Evolutionary conservation across 1,284 basidiomycete genomes (phyloP).

Genomic region (Hortiboletus rubellus): DNA sequence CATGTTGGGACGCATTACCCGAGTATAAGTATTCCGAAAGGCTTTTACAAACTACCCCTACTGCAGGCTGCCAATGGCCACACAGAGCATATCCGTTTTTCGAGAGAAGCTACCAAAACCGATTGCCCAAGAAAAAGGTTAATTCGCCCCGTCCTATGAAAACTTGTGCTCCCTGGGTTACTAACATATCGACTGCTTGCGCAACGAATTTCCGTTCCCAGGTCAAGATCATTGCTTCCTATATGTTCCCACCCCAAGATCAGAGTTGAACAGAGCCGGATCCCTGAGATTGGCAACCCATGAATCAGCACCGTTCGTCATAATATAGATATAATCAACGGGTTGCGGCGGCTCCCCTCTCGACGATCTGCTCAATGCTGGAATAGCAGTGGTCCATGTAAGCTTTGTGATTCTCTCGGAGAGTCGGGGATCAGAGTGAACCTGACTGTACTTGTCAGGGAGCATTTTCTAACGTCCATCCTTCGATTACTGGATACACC

Average conservation of each 20-base stretch:
- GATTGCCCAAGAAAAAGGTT: conserved; percentile 12
- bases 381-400: conserved; percentile 43
- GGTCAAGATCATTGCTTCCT: conserved; percentile 33
- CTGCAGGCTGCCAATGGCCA: too few species aligned
- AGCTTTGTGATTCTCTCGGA: conserved; percentile 26
- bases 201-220: conserved; percentile 42
- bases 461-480: conserved; percentile 78
- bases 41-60: too few species aligned
- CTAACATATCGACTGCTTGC: conserved; percentile 46
- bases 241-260: conserved; percentile 32
- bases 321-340: conserved; percentile 45
- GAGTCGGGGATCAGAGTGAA: conserved; percentile 23
- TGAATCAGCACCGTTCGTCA: conserved; percentile 51
- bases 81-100: too few species aligned
- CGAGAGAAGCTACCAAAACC: conserved; percentile 27
- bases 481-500: conserved; percentile 66
- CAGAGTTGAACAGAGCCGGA: conserved; percentile 29
- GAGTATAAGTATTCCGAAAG: too few species aligned
- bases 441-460: conserved; percentile 36
- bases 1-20: not conserved
- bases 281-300: conserved; percentile 49
- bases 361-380: conserved; percentile 38
- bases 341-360: conserved; percentile 27
- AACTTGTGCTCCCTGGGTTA: conserved; percentile 43
- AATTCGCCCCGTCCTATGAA: conserved; percentile 45